Percentiles rank a stretch among this genome's conserved stretches.
Conservation (phyloP, 257 asterid species). For the Lycium ferocissimum region DNA sequence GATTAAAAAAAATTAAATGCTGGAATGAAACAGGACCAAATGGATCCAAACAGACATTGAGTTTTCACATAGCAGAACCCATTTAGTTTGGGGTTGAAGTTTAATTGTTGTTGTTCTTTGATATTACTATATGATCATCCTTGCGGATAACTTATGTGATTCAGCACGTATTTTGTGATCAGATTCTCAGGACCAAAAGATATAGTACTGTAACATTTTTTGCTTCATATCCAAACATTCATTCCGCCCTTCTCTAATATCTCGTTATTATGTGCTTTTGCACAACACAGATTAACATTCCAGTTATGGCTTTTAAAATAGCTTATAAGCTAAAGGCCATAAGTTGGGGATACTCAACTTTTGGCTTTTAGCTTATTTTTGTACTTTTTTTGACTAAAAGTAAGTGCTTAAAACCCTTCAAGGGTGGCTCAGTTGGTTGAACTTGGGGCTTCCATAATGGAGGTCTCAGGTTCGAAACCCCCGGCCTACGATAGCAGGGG, state of each 20-base stretch:
- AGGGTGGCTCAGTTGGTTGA: too few relatives aligned
- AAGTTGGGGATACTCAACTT: too few relatives aligned
- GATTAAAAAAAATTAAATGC: neutral
- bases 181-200: neutral
- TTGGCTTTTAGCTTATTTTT: too few relatives aligned
- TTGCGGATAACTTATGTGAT: neutral
- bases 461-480: too few relatives aligned
- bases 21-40: neutral
- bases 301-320: too few relatives aligned
- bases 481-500: too few relatives aligned
- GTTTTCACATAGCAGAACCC: neutral
- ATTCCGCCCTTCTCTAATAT: neutral
- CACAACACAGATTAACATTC: neutral
- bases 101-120: conserved; percentile 15
- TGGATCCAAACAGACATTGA: neutral
- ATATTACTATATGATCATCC: neutral
- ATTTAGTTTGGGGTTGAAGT: neutral
- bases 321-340: too few relatives aligned
- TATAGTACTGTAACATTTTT: neutral
- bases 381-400: too few relatives aligned
- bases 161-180: neutral
- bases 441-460: too few relatives aligned
- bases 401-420: too few relatives aligned
- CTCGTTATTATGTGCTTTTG: neutral
- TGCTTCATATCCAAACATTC: neutral